Evolutionary conservation across 805 yeast species (phyloP).

Genomic region (Candida tallmaniae): DNA sequence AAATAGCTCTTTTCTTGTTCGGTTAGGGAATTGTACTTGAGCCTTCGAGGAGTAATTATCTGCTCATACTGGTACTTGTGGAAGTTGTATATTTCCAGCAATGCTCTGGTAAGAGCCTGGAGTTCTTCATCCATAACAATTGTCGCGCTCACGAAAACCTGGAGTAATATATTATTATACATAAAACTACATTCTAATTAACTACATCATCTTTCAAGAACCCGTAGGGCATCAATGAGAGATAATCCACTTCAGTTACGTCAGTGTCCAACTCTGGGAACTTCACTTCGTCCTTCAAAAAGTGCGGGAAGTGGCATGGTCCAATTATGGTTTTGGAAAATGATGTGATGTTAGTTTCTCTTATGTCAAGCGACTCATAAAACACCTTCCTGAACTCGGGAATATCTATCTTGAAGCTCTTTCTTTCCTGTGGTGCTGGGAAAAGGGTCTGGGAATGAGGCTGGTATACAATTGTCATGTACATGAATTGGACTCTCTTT

Average conservation of each 20-base stretch:
- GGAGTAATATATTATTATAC: neutral
- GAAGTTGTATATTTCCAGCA: slow-evolving; percentile 31
- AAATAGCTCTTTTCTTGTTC: slow-evolving; percentile 38
- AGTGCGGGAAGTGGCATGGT: slow-evolving; percentile 15
- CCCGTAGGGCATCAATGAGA: slow-evolving; percentile 11
- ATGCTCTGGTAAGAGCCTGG: slow-evolving; percentile 14
- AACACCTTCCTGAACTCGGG: slow-evolving; percentile 10
- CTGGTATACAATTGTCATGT: slow-evolving; percentile 25
- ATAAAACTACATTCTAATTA: neutral
- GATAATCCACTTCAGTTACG: slow-evolving; percentile 11
- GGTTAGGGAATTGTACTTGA: slow-evolving; percentile 27
- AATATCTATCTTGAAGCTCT: slow-evolving; percentile 23
- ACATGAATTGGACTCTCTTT: slow-evolving; percentile 23
- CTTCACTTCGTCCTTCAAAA: slow-evolving; percentile 1
- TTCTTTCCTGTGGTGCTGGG: slow-evolving; percentile 23
- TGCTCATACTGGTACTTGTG: slow-evolving; percentile 29
- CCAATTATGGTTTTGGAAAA: slow-evolving; percentile 14
- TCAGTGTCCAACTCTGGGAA: slow-evolving; percentile 3
- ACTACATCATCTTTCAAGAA: slow-evolving; percentile 12
- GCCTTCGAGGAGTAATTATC: slow-evolving; percentile 27
- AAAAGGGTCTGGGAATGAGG: slow-evolving; percentile 15
- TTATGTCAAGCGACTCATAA: slow-evolving; percentile 9
- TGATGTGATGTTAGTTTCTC: slow-evolving; percentile 11
- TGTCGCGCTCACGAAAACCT: neutral
- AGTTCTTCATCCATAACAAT: neutral